These are phyloP conservation scores for Stereum hirsutum DNA, from an alignment of 1,284 basidiomycete species.

Conservation along the genomic window DNA sequence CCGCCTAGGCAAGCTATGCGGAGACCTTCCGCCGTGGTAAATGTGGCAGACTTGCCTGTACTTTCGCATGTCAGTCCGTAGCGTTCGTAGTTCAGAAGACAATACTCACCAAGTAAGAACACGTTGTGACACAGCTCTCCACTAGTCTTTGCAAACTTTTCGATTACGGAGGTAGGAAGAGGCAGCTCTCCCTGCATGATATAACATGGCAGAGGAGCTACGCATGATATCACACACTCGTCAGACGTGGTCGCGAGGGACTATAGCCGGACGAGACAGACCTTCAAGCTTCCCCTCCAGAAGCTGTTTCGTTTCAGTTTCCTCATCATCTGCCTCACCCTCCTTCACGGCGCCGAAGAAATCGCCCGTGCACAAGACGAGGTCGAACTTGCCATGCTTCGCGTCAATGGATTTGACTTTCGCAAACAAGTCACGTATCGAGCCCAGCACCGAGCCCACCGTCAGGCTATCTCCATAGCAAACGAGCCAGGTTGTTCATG, in stretches of 20 bases:
- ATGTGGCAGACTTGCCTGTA: conserved; percentile 73
- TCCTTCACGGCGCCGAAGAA: conserved; percentile 69
- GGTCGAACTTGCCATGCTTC: conserved; percentile 93
- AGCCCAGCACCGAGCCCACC: conserved; percentile 79
- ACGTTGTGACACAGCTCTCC: conserved; percentile 79
- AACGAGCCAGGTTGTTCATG: neutral
- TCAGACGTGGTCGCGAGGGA: neutral
- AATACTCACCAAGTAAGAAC: conserved; percentile 69
- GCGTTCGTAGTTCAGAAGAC: neutral
- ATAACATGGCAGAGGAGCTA: conserved; percentile 86
- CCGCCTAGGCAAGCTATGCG: conserved; percentile 85
- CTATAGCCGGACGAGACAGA: conserved; percentile 17
- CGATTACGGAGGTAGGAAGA: conserved; percentile 64
- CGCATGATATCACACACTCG: neutral
- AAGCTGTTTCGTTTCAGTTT: conserved; percentile 44
- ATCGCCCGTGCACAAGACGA: conserved; percentile 83
- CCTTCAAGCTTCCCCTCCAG: conserved; percentile 61
- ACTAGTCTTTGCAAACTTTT: conserved; percentile 64
- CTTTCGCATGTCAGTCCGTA: conserved; percentile 1
- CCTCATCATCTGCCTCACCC: conserved; percentile 28
- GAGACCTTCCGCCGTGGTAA: conserved; percentile 78
- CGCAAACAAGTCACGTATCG: conserved; percentile 62
- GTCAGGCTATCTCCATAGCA: conserved; percentile 50
- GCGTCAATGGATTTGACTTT: conserved; percentile 84
- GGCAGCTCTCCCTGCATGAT: conserved; percentile 80